A percentile compares a stretch with the other conserved stretches of the same genome.
Evolutionary conservation across 441 rosid genomes (phyloP).

Genomic region (Capsella rubella): DNA sequence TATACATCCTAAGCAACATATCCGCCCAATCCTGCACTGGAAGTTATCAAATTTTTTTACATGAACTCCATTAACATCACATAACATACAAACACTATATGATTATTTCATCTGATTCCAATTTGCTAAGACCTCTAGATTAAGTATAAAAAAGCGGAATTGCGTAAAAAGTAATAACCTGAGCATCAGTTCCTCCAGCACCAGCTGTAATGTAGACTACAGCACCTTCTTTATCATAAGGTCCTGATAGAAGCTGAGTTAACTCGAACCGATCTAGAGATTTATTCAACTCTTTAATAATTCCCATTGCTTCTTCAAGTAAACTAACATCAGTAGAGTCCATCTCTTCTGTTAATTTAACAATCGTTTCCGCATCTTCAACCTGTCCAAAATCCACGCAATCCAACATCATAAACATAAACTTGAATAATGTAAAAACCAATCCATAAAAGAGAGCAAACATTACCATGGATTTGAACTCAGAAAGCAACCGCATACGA

Average conservation of each 20-base stretch:
- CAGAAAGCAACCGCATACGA: constrained; percentile 60
- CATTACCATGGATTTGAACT: constrained; percentile 74
- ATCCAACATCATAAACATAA: not conserved
- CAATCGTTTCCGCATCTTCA: constrained; percentile 92
- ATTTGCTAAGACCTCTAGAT: not conserved
- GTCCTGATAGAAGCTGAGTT: constrained; percentile 92
- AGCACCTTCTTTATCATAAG: constrained; percentile 93
- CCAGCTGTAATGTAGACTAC: constrained; percentile 88
- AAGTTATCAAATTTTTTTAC: constrained; percentile 52
- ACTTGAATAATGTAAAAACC: not conserved
- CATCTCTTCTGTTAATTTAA: constrained; percentile 90
- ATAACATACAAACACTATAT: constrained; percentile 7
- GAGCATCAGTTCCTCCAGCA: constrained; percentile 99
- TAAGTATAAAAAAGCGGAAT: not conserved
- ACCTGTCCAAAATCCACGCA: constrained; percentile 48
- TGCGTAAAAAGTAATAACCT: constrained; percentile 57
- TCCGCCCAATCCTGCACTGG: constrained; percentile 99
- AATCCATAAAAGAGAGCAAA: not conserved
- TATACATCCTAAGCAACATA: constrained; percentile 95
- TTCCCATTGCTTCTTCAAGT: constrained; percentile 79
- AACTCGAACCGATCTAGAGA: constrained; percentile 77
- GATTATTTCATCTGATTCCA: constrained; percentile 11
- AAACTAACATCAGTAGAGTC: constrained; percentile 80
- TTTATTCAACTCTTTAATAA: constrained; percentile 73
- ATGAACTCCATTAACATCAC: constrained; percentile 22